These are phyloP conservation scores for Verticillium tricorpus DNA, from an alignment of 2,329 filamentous ascomycete species.

Conservation along the genomic window DNA sequence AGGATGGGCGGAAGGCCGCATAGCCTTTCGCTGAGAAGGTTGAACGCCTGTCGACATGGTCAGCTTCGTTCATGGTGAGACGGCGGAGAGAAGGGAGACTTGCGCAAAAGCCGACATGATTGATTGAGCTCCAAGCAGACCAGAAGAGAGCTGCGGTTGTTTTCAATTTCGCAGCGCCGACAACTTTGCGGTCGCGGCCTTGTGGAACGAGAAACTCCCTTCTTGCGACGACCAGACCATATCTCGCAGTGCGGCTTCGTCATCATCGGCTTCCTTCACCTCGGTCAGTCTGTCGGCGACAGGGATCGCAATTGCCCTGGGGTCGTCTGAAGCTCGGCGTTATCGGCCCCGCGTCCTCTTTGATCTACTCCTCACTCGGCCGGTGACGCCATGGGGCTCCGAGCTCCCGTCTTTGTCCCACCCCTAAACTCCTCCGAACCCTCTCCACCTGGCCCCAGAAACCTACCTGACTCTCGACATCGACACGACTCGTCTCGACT, in stretches of 20 bases:
- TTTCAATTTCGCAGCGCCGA: neutral
- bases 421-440: neutral
- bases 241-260: neutral
- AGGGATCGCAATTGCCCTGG: neutral
- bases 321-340: constrained; percentile 5
- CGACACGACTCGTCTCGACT: no score
- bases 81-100: constrained; percentile 11
- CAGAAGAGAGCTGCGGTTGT: neutral
- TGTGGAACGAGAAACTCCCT: neutral
- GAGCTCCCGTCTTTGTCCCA: neutral
- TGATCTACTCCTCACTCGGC: neutral
- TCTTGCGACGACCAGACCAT: neutral
- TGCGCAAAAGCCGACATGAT: constrained; percentile 47
- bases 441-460: neutral
- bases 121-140: neutral
- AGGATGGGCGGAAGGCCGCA: constrained; percentile 55
- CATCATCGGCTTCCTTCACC: neutral
- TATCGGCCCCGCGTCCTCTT: constrained; percentile 6
- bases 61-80: neutral
- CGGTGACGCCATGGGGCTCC: constrained; percentile 5
- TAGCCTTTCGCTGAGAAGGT: constrained; percentile 54
- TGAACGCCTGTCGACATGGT: constrained; percentile 37
- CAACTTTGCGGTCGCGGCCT: neutral
- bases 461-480: neutral
- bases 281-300: neutral